phyloP scores from a whole-genome alignment of 2,329 filamentous ascomycete species.

The Cryphonectria japonica region DNA sequence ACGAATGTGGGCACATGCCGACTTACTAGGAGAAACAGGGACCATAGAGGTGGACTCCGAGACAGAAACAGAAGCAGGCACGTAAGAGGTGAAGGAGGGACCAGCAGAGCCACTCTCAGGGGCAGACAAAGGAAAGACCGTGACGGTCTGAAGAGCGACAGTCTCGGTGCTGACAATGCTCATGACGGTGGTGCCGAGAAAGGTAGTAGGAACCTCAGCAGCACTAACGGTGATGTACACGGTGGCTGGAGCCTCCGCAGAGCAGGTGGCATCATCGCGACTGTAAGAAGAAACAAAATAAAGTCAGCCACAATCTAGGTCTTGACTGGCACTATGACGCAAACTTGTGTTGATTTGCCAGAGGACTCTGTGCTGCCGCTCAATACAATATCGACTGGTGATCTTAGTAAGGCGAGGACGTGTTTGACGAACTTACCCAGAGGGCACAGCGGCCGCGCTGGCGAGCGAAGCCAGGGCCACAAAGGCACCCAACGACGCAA shows the following conservation, averaged over 20 bases:
- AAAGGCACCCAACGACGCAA: slow-evolving; percentile 42
- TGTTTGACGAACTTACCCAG: slow-evolving; percentile 38
- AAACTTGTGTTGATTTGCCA: not conserved
- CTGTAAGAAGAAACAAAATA: not conserved
- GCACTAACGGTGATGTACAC: slow-evolving; percentile 53
- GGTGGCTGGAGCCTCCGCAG: slow-evolving; percentile 44
- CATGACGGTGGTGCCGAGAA: slow-evolving; percentile 23
- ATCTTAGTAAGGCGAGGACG: not conserved
- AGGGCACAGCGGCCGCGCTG: slow-evolving; percentile 39
- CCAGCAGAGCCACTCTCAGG: slow-evolving; percentile 13
- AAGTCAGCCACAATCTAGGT: slow-evolving; percentile 2
- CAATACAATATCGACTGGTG: not conserved
- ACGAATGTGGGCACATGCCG: slow-evolving; percentile 10
- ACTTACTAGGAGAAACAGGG: slow-evolving; percentile 25
- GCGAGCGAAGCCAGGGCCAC: slow-evolving; percentile 41
- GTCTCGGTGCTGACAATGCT: slow-evolving; percentile 30
- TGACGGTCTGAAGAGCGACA: slow-evolving; percentile 32
- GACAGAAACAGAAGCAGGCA: slow-evolving; percentile 10
- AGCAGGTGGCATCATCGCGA: slow-evolving; percentile 42
- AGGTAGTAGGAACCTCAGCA: slow-evolving; percentile 29
- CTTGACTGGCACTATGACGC: not conserved
- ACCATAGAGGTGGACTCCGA: slow-evolving; percentile 5
- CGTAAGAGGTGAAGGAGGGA: slow-evolving; percentile 15
- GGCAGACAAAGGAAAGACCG: slow-evolving; percentile 27
- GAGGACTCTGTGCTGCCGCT: not conserved